Percentiles rank a stretch among this genome's conserved stretches.
Conservation (phyloP, 1,284 basidiomycete genomes). For the Schizophyllum amplum region DNA sequence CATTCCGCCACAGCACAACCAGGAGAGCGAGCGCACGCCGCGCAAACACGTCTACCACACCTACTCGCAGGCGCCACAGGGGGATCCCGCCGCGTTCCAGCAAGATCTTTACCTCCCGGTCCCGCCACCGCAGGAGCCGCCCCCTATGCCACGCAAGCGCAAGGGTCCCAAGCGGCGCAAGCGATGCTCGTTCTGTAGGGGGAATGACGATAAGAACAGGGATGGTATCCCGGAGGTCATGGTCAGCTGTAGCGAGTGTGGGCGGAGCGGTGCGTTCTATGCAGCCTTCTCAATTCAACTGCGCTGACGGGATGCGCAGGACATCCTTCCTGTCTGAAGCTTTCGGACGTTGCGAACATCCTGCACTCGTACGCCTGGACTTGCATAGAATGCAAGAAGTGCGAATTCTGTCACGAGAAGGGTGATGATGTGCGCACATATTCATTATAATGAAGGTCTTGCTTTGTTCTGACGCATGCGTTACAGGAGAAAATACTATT, state of each 20-base stretch:
- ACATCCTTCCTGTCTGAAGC: constrained; percentile 72
- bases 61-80: constrained; percentile 67
- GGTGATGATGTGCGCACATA: constrained; percentile 83
- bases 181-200: constrained; percentile 63
- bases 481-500: constrained; percentile 76
- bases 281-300: constrained; percentile 6
- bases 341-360: constrained; percentile 42
- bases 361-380: constrained; percentile 76
- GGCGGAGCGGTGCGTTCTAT: constrained; percentile 32
- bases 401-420: constrained; percentile 81
- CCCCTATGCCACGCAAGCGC: constrained; percentile 39
- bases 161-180: constrained; percentile 47
- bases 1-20: constrained; percentile 22
- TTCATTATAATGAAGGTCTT: constrained; percentile 7
- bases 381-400: constrained; percentile 91
- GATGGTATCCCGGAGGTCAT: constrained; percentile 50
- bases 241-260: constrained; percentile 65
- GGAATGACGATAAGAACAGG: constrained; percentile 50
- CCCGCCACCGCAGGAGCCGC: constrained; percentile 24
- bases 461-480: constrained; percentile 8
- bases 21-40: constrained; percentile 19
- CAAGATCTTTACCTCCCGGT: constrained; percentile 42
- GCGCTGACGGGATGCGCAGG: constrained; percentile 32
- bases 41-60: constrained; percentile 18
- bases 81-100: constrained; percentile 70